A percentile compares a stretch with the other conserved stretches of the same genome.
phyloP scores from a whole-genome alignment of 1,284 basidiomycete species.

The Sanghuangporus sanghuang region DNA sequence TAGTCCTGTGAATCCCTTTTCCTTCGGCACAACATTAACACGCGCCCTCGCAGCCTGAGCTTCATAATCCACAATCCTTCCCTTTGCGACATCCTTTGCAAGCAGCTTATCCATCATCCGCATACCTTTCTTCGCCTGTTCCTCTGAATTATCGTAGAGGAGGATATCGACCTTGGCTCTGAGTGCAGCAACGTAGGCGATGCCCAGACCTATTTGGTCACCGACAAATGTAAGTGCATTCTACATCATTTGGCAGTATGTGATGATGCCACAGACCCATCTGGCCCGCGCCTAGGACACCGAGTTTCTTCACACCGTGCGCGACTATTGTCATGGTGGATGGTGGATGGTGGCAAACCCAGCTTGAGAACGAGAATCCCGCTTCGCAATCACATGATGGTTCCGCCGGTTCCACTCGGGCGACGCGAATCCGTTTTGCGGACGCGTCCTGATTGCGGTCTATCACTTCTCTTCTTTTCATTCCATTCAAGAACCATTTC shows the following conservation, averaged over 20 bases:
- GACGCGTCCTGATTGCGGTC: not conserved
- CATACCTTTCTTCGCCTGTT: conserved; percentile 68
- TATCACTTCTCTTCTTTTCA: not conserved
- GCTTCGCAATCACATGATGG: conserved; percentile 2
- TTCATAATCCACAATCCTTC: conserved; percentile 67
- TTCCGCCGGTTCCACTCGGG: not conserved
- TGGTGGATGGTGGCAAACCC: not conserved
- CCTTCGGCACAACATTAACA: conserved; percentile 47
- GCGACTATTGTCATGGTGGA: conserved; percentile 37
- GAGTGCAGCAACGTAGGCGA: conserved; percentile 80
- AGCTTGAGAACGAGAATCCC: not conserved
- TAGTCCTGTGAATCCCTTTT: conserved; percentile 47
- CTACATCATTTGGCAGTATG: not conserved
- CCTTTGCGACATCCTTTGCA: conserved; percentile 85
- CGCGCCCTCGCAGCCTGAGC: conserved; percentile 71
- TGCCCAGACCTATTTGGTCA: conserved; percentile 53
- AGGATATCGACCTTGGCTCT: conserved; percentile 74
- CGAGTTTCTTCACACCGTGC: conserved; percentile 66
- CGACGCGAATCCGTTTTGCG: not conserved
- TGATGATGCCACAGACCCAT: conserved; percentile 46
- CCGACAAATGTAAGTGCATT: not conserved
- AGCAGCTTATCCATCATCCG: conserved; percentile 77
- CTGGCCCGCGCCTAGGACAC: conserved; percentile 78
- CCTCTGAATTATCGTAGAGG: conserved; percentile 61
- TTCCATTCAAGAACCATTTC: too few relatives aligned